phyloP scores from a whole-genome alignment of 1,139 yeast species.

The Pichia sp. region DNA sequence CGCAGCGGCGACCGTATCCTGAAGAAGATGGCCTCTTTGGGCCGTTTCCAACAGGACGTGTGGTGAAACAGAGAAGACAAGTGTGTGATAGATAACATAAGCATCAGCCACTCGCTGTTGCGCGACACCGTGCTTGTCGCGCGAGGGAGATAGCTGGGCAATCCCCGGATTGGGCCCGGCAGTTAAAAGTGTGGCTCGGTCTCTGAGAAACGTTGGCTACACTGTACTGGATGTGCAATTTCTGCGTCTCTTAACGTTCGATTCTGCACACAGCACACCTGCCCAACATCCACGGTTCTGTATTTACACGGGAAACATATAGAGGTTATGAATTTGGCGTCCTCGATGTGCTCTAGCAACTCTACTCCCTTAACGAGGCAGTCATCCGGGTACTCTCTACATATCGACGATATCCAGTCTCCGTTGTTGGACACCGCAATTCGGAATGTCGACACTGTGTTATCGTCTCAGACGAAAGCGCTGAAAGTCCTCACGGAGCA shows the following conservation, averaged over 20 bases:
- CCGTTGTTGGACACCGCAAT: slow-evolving; percentile 23
- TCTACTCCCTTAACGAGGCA: slow-evolving; percentile 11
- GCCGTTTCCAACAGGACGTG: slow-evolving; percentile 1
- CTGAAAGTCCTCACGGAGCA: slow-evolving; percentile 35
- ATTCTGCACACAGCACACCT: neutral
- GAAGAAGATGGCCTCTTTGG: neutral
- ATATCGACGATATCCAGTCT: neutral
- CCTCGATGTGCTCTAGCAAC: neutral
- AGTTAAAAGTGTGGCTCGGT: neutral
- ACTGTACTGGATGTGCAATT: no score
- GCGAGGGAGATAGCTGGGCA: no score
- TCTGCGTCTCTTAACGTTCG: no score
- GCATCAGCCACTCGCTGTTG: no score
- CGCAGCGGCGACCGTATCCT: neutral
- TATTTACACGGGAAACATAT: no score
- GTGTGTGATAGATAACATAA: no score
- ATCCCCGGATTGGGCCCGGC: no score
- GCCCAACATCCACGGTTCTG: no score
- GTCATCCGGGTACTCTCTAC: slow-evolving; percentile 2
- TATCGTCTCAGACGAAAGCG: slow-evolving; percentile 43
- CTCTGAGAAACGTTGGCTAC: no score
- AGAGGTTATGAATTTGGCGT: neutral
- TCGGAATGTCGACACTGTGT: slow-evolving; percentile 27
- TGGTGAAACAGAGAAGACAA: slow-evolving; percentile 1
- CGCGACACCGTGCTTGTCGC: no score